Conservation (phyloP, 2,329 filamentous ascomycete species). For the Pseudophaeomoniella oleicola region DNA sequence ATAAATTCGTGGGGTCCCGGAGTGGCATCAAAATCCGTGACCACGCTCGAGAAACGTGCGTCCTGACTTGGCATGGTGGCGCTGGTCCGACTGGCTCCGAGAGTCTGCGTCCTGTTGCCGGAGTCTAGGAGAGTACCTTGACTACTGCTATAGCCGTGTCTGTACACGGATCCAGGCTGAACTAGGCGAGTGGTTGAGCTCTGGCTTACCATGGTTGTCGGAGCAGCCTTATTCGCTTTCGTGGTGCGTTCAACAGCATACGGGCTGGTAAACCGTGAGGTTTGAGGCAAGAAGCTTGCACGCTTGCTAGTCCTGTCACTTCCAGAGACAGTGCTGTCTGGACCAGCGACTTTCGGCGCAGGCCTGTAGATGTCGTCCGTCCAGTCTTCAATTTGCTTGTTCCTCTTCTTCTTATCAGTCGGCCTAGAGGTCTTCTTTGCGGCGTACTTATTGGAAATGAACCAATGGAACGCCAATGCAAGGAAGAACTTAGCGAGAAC, state of each 20-base stretch:
- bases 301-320: slow-evolving; percentile 61
- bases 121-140: slow-evolving; percentile 39
- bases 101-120: slow-evolving; percentile 21
- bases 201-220: slow-evolving; percentile 93
- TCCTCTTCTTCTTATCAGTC: slow-evolving; percentile 66
- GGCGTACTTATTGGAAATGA: slow-evolving; percentile 73
- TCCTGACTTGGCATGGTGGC: slow-evolving; percentile 44
- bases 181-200: slow-evolving; percentile 59
- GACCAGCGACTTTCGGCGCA: slow-evolving; percentile 65
- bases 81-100: slow-evolving; percentile 34
- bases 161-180: slow-evolving; percentile 51
- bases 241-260: slow-evolving; percentile 58
- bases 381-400: slow-evolving; percentile 95
- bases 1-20: slow-evolving; percentile 87
- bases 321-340: slow-evolving; percentile 47
- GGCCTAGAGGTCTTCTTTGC: slow-evolving; percentile 74
- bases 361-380: slow-evolving; percentile 92
- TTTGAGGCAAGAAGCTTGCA: slow-evolving; percentile 73
- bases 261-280: slow-evolving; percentile 84
- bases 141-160: slow-evolving; percentile 38
- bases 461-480: slow-evolving; percentile 90
- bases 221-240: slow-evolving; percentile 39
- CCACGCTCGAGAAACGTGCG: slow-evolving; percentile 36
- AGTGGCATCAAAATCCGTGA: slow-evolving; percentile 51
- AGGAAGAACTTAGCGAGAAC: slow-evolving; percentile 77